These are phyloP conservation scores for Ceratocystis diversiconidia DNA, from an alignment of 2,329 filamentous ascomycete species.

Conservation along the genomic window DNA sequence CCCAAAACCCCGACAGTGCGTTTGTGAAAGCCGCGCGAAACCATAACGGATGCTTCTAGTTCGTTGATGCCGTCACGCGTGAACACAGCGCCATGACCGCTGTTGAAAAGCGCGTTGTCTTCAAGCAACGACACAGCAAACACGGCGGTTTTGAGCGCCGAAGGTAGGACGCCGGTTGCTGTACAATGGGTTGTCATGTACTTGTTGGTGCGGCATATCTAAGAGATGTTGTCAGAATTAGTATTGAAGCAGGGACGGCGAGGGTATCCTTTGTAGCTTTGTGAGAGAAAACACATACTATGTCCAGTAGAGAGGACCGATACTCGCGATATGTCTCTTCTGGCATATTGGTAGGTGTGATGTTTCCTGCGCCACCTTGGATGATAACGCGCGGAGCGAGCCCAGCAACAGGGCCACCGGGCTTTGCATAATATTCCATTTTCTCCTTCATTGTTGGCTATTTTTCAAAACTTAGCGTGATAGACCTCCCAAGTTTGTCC, in stretches of 20 bases:
- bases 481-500: too few species aligned
- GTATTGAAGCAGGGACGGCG: not conserved
- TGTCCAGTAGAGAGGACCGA: conserved; percentile 44
- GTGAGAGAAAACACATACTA: conserved; percentile 30
- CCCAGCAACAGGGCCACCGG: not conserved
- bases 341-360: conserved; percentile 44
- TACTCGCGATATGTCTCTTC: conserved; percentile 44
- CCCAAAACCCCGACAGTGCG: conserved; percentile 65
- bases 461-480: not conserved
- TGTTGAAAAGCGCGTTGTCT: conserved; percentile 71
- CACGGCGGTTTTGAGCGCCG: conserved; percentile 59
- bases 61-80: conserved; percentile 71
- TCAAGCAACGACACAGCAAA: conserved; percentile 65
- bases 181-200: conserved; percentile 32
- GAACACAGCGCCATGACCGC: conserved; percentile 72
- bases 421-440: conserved; percentile 6
- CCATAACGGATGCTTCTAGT: conserved; percentile 79
- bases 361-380: conserved; percentile 60
- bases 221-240: conserved; percentile 1
- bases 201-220: conserved; percentile 33
- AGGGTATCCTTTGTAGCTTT: too few species aligned
- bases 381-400: conserved; percentile 48
- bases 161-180: conserved; percentile 26
- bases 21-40: conserved; percentile 57
- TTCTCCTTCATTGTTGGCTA: conserved; percentile 7